These are phyloP conservation scores for Effrenium voratum DNA, from an alignment of 73 alveolate genomes.

Conservation along the genomic window DNA sequence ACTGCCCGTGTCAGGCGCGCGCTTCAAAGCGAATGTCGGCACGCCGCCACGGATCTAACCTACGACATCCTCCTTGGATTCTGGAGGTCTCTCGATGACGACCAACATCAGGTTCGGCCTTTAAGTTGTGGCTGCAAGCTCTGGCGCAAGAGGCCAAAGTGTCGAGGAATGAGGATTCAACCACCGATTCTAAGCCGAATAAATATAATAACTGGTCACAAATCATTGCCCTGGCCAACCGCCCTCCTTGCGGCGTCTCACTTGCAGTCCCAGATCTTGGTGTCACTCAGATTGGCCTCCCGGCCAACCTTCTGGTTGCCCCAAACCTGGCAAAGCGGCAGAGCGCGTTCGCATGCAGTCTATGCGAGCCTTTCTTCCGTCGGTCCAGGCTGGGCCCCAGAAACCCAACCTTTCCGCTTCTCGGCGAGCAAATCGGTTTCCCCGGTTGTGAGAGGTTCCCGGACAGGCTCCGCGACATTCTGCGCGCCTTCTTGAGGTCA, in stretches of 20 bases:
- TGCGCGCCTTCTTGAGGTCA: background rate
- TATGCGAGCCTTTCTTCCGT: too few species aligned
- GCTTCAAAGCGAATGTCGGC: too few species aligned
- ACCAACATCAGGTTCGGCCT: background rate
- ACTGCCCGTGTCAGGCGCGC: background rate
- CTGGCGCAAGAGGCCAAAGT: too few species aligned
- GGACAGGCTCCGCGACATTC: background rate
- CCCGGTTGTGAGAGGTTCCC: background rate
- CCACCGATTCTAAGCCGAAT: background rate
- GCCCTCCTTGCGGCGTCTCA: background rate
- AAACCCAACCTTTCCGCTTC: too few species aligned
- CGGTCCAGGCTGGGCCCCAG: too few species aligned
- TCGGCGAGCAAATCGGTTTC: too few species aligned
- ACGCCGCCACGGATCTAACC: background rate
- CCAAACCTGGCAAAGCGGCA: conserved; percentile 8
- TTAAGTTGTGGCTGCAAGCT: background rate
- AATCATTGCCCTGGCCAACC: background rate
- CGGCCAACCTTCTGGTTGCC: conserved; percentile 16
- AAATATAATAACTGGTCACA: background rate
- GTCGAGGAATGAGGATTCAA: background rate
- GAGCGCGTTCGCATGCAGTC: too few species aligned
- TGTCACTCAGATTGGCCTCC: conserved; percentile 24
- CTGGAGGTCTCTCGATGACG: background rate
- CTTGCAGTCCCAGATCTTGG: conserved; percentile 41
- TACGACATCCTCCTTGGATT: background rate